phyloP scores from a whole-genome alignment of 306 rosid species.

The Acacia crassicarpa region DNA sequence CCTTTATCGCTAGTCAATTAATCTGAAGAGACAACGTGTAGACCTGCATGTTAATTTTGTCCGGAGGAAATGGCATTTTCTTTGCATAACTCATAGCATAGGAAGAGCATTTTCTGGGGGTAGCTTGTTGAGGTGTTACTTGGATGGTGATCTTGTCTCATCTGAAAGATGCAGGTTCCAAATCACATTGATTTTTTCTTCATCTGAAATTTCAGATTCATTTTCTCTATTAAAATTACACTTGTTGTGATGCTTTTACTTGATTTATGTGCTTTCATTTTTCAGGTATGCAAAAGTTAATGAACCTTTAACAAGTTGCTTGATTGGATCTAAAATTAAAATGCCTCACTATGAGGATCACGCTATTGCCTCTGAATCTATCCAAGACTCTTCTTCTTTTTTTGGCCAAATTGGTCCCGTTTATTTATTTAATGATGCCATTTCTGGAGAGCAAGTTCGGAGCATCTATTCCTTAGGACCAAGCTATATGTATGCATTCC shows the following conservation, averaged over 20 bases:
- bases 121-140: constrained; percentile 84
- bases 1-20: constrained; percentile 57
- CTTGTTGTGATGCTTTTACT: constrained; percentile 6
- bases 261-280: constrained; percentile 31
- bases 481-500: constrained; percentile 95
- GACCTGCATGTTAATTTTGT: constrained; percentile 61
- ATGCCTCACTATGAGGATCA: constrained; percentile 63
- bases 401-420: constrained; percentile 93
- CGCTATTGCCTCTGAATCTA: constrained; percentile 50
- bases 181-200: constrained; percentile 22
- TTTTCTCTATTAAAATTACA: constrained; percentile 5
- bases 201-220: not conserved
- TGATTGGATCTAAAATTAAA: constrained; percentile 73
- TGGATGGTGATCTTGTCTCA: constrained; percentile 90
- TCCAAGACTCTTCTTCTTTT: constrained; percentile 73
- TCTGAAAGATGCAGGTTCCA: constrained; percentile 96
- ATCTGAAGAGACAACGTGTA: constrained; percentile 81
- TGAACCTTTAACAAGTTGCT: constrained; percentile 76
- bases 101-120: constrained; percentile 99
- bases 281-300: constrained; percentile 90
- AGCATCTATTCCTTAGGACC: constrained; percentile 94
- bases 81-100: constrained; percentile 91
- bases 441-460: constrained; percentile 87
- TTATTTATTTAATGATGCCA: constrained; percentile 80
- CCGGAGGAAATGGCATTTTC: constrained; percentile 89